Percentiles rank a stretch among this genome's conserved stretches.
Conservation (phyloP, 164 flowering plant species). For the Vitis vinifera region DNA sequence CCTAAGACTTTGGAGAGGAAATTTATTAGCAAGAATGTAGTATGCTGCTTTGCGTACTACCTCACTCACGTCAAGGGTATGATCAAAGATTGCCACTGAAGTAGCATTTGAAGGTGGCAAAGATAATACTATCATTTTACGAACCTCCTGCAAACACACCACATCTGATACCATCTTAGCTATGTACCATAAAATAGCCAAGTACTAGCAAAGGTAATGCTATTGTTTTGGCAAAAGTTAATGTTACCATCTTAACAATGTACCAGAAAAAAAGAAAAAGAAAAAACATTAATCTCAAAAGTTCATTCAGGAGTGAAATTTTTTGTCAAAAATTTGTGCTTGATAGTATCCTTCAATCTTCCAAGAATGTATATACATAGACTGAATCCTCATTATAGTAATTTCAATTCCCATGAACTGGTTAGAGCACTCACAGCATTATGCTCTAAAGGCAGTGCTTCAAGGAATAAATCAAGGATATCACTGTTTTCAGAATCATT, state of each 20-base stretch:
- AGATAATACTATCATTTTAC: slow-evolving; percentile 74
- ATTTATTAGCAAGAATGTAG: slow-evolving; percentile 76
- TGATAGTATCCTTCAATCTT: no score
- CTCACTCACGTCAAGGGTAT: slow-evolving; percentile 85
- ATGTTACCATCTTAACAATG: no score
- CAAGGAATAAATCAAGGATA: slow-evolving; percentile 70
- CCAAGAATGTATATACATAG: no score
- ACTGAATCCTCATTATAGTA: no score
- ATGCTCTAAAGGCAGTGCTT: slow-evolving; percentile 62
- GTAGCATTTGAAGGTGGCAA: slow-evolving; percentile 85
- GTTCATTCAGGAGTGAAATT: no score
- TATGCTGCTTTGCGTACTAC: slow-evolving; percentile 87
- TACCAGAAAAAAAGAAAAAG: no score
- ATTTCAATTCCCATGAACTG: not conserved
- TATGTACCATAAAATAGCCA: no score
- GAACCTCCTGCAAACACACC: slow-evolving; percentile 69
- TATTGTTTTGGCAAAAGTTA: no score
- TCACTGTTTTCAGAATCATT: slow-evolving; percentile 82
- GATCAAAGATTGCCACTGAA: slow-evolving; percentile 57
- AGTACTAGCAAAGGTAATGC: no score
- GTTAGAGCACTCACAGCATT: slow-evolving; percentile 55
- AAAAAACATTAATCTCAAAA: no score
- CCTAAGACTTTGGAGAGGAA: slow-evolving; percentile 97
- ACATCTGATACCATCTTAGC: not conserved
- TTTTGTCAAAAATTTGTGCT: no score